Evolutionary conservation across 768 basidiomycete genomes (phyloP), one percentile per base, ranked within the genome.

Genomic region (Pleurotus ostreatus): DNA sequence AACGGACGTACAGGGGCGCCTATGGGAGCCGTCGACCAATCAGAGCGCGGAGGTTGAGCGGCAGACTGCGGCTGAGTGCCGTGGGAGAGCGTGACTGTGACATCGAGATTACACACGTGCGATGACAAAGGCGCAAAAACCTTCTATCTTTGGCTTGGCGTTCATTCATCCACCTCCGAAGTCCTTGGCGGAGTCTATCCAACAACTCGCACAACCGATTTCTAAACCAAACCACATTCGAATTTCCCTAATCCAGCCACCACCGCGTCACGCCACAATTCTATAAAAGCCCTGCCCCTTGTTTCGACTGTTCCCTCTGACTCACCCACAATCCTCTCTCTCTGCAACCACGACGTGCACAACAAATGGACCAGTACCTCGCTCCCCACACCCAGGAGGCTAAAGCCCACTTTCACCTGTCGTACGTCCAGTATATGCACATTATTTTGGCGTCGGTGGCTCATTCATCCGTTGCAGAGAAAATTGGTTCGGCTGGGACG

Each of bases 341-440:
- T 43, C 46, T 34, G 26, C 54, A 46, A 39, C 54, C 47, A 46
- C 20, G 26, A 20, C 48, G 49, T 41, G 12, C 51, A 54, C 37
- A 25, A 23, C 41, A 53, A 46, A 88, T 91, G 82, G 86, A 88
- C 62, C 82, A 82, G 64, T 85, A 88, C 69, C 78, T 89, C 52
- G 82, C 86, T 6, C 88, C 89, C 20, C 77, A 88, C 57, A 82
- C 86, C 18, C 84, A 83, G 57, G 89, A 92, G 71, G 88, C 89
- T 48, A 65, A 78, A 55, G 89, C 90, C 20, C 81, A 91, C 71
- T 76, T 66, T 60, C 83, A 83, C 60, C 70, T 90, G 48, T 85
- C 78, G 90, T 89, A 70, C 51, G 81, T 75, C 22, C 26, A 46
- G 13, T 45, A 12, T 23, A n/a, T 56, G 15, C 26, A 12, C 45